Evolutionary conservation across 257 asterid genomes (phyloP).

Genomic region (Linderniella brevidens): DNA sequence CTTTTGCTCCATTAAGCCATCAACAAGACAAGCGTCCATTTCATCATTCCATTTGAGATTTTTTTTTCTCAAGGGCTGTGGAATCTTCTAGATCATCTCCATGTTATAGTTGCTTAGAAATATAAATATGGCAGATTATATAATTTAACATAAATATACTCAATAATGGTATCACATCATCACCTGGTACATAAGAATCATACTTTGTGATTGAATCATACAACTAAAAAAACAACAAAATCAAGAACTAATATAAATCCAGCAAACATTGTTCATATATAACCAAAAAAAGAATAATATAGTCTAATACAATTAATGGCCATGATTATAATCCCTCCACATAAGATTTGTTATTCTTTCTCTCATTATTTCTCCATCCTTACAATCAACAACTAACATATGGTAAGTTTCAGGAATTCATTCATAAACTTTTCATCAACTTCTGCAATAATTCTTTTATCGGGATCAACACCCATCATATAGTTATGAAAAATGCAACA

Average conservation of each 20-base stretch:
- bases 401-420: background rate
- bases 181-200: too few relatives aligned
- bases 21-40: background rate
- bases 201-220: too few relatives aligned
- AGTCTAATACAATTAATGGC: too few relatives aligned
- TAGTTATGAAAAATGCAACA: background rate
- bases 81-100: background rate
- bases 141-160: background rate
- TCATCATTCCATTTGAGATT: background rate
- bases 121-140: background rate
- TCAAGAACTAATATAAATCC: too few relatives aligned
- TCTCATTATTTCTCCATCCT: background rate
- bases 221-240: too few relatives aligned
- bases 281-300: too few relatives aligned
- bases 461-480: background rate
- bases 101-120: background rate
- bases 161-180: background rate
- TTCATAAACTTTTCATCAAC: background rate
- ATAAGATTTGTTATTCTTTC: too few relatives aligned
- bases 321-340: too few relatives aligned
- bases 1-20: background rate
- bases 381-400: background rate
- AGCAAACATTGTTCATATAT: too few relatives aligned
- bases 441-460: slow-evolving; percentile 2
- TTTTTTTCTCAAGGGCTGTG: background rate